Base-by-base conservation (phyloP, 1,139 yeast genomes). In the Entelexis paramagnoliae region DNA sequence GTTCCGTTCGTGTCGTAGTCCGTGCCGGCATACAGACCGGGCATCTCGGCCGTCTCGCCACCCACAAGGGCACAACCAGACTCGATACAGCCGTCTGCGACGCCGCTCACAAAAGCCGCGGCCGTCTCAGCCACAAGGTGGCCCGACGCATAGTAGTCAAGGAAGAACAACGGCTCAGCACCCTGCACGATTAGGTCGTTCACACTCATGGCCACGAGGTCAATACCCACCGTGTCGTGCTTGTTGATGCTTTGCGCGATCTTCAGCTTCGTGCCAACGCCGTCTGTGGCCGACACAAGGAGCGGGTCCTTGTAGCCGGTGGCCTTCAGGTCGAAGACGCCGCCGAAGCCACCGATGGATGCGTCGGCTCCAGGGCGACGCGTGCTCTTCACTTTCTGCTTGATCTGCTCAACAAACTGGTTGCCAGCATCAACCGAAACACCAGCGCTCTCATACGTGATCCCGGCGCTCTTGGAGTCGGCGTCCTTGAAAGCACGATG, bases 41-140 rank as follows among this genome's bases (percentile, higher is more conserved):
- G 99, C 99, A 93, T 93, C 74, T 93, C 99, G 53, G 95, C 86
- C 48, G 99, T 93, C 70, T 93, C 98, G 60, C 98, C 99, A 52
- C 99, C 99, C 56, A 93, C 96, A 57, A 93, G 76, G 9, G 99
- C 98, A 76, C 98, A 91, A 14, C 95, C 96, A 36, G 98, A 87
- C 62, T 80, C 79, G 58, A 83, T 81, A 75, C 99, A 93, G 51
- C 98, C 99, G 59, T 85, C 84, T 46, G 96, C 96, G 58, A 93
- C 97, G 67, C 98, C 98, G 56, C 80, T 74, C 48, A 93, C 97
- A 63, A 93, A 93, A 59, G 80, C 82, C 38, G 94, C 81, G 8
- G 97, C 96, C 43, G 86, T 76, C 55, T 77, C 73, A 59, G 88
- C 79, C 62, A 89, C 95, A 57, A 93, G 77, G 65, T 87, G 83